A percentile compares a stretch with the other conserved stretches of the same genome.
Evolutionary conservation across 768 basidiomycete species (phyloP).

Genomic region (Lyophyllum semitale): DNA sequence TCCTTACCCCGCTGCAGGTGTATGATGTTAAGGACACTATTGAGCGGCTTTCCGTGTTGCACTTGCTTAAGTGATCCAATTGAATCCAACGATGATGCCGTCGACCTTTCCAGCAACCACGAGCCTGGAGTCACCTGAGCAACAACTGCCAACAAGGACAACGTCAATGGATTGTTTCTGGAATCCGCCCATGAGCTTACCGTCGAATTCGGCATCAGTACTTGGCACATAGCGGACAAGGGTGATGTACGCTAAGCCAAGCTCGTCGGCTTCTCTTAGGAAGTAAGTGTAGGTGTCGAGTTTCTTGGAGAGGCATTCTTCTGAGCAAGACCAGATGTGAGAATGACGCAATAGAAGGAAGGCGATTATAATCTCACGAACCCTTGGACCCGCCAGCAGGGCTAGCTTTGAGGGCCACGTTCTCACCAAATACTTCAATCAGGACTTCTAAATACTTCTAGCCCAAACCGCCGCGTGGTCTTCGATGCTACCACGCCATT

Average conservation of each 20-base stretch:
- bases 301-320: slow-evolving; percentile 47
- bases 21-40: slow-evolving; percentile 29
- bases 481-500: slow-evolving; percentile 61
- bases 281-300: slow-evolving; percentile 45
- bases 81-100: slow-evolving; percentile 37
- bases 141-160: slow-evolving; percentile 18
- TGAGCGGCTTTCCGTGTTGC: slow-evolving; percentile 32
- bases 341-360: not conserved
- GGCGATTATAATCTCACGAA: slow-evolving; percentile 14
- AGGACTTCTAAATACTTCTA: slow-evolving; percentile 51
- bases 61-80: slow-evolving; percentile 38
- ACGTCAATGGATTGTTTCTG: not conserved
- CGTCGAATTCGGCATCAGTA: slow-evolving; percentile 30
- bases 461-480: slow-evolving; percentile 56
- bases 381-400: slow-evolving; percentile 49
- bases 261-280: slow-evolving; percentile 39
- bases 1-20: slow-evolving; percentile 28
- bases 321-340: not conserved
- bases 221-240: slow-evolving; percentile 27
- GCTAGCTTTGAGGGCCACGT: slow-evolving; percentile 46
- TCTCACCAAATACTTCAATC: slow-evolving; percentile 41
- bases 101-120: slow-evolving; percentile 35
- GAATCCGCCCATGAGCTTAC: slow-evolving; percentile 18
- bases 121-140: slow-evolving; percentile 38
- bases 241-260: slow-evolving; percentile 33